phyloP scores from a whole-genome alignment of 2,329 filamentous ascomycete species.

The Aspergillus clavatus region DNA sequence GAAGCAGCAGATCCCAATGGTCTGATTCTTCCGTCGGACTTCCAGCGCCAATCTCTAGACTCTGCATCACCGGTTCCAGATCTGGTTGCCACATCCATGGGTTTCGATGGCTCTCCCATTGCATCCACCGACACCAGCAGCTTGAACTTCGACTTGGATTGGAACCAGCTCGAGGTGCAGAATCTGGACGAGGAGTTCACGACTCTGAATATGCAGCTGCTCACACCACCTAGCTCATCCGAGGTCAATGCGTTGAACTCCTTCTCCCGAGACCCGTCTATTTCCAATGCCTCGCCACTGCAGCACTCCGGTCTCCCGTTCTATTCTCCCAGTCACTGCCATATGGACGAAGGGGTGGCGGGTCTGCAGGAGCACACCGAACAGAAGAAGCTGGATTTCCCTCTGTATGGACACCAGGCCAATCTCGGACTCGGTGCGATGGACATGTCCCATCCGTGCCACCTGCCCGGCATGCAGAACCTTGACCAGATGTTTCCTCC shows the following conservation, averaged over 20 bases:
- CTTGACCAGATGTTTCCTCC: conserved; percentile 20
- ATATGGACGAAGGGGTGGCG: conserved; percentile 20
- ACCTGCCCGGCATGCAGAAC: conserved; percentile 3
- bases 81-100: conserved; percentile 16
- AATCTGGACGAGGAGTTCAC: conserved; percentile 22
- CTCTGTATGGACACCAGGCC: conserved; percentile 19
- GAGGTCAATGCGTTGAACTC: conserved; percentile 13
- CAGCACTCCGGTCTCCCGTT: conserved; percentile 28
- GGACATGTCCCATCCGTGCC: conserved; percentile 5
- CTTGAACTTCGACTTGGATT: conserved; percentile 21
- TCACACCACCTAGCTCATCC: conserved; percentile 14
- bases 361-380: conserved; percentile 16
- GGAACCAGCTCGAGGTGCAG: conserved; percentile 19
- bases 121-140: conserved; percentile 17
- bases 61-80: conserved; percentile 19
- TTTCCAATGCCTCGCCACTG: conserved; percentile 17
- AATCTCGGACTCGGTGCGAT: not conserved
- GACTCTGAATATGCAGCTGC: conserved; percentile 22
- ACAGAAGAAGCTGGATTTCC: conserved; percentile 19
- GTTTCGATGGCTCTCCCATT: conserved; percentile 20
- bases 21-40: conserved; percentile 23
- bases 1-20: conserved; percentile 14
- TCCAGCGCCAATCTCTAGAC: conserved; percentile 24
- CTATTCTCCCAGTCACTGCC: conserved; percentile 23
- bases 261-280: conserved; percentile 14